A percentile compares a stretch with the other conserved stretches of the same genome.
Conservation (phyloP, 495 filamentous ascomycete species). For the Neurospora sp. region DNA sequence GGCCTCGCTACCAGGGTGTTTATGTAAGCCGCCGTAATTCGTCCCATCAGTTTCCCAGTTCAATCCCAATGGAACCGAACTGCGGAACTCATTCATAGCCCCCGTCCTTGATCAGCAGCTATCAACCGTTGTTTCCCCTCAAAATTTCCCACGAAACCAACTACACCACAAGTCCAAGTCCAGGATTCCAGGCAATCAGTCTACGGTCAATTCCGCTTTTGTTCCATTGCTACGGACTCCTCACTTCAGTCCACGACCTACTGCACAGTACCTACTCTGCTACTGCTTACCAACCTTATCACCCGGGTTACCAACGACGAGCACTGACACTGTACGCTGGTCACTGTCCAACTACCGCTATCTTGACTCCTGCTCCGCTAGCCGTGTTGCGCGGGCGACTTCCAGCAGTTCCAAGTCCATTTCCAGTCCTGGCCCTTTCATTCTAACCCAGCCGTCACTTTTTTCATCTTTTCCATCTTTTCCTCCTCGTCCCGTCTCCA, state of each 20-base stretch:
- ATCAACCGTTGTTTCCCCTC: conserved; percentile 21
- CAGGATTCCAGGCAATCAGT: background rate
- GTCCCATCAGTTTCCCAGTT: background rate
- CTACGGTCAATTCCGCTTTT: background rate
- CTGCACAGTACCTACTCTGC: background rate
- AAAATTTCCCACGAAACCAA: conserved; percentile 16
- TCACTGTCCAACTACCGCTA: background rate
- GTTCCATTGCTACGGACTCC: background rate
- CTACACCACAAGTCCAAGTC: background rate
- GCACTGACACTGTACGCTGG: background rate
- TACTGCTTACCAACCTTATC: background rate
- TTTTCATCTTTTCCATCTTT: background rate
- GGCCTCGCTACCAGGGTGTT: background rate
- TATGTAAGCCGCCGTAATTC: conserved; percentile 13
- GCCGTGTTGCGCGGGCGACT: background rate
- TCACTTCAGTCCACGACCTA: background rate
- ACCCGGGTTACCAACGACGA: background rate
- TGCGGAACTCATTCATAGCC: background rate
- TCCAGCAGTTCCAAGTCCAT: background rate
- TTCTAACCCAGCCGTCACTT: background rate
- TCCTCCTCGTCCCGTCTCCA: background rate
- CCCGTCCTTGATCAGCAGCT: conserved; percentile 6
- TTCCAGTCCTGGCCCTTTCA: background rate
- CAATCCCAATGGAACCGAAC: background rate
- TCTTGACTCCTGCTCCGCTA: background rate